Base-by-base conservation (phyloP, 1,284 basidiomycete genomes). In the Pseudozyma sp. region DNA sequence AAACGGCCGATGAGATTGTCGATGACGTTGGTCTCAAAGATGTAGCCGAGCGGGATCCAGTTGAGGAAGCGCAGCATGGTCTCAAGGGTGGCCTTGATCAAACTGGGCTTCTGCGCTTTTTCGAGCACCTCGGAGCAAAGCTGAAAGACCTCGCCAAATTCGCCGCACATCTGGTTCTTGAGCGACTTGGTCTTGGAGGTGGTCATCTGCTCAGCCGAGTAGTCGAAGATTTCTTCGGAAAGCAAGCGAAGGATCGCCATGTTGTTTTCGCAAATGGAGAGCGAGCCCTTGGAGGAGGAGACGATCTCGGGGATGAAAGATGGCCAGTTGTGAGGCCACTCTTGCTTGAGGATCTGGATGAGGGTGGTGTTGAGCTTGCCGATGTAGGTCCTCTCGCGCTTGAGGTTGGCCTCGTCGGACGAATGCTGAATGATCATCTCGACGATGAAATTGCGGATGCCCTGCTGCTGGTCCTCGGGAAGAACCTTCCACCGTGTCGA, bases 271-370 rank as follows among this genome's bases (percentile, higher is more conserved):
- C 97, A 99, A 33, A 99, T 89, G 2, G 94, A 92, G 40, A 99
- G 89, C 83, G 95, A 98, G 44, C 94, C 94, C 85, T 96, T 95
- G 57, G 95, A 98, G 8, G 96, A 97, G 72, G 95, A 92, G 66
- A 99, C 94, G 60, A 99, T 93, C 84, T 99, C 97, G 8, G 94
- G 91, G 82, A 99, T 98, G 87, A 99, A 99, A 13, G 90, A 92
- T 30, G 96, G 95, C 97, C 97, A 99, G 82, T 97, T 95, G 85
- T 98, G 94, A 19, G 96, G 97, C 97, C 97, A 99, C 84, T 98
- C 97, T 87, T 99, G 97, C 87, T 99, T 99, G 77, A 99, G 88
- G 71, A 99, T 97, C 87, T 96, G 94, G 56, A 99, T 93, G 44
- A 99, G 88, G 31, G 96, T 94, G 50, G 98, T 88, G 85, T 99